Evolutionary conservation across 257 asterid genomes (phyloP).

Genomic region (Nicotiana tomentosiformis): DNA sequence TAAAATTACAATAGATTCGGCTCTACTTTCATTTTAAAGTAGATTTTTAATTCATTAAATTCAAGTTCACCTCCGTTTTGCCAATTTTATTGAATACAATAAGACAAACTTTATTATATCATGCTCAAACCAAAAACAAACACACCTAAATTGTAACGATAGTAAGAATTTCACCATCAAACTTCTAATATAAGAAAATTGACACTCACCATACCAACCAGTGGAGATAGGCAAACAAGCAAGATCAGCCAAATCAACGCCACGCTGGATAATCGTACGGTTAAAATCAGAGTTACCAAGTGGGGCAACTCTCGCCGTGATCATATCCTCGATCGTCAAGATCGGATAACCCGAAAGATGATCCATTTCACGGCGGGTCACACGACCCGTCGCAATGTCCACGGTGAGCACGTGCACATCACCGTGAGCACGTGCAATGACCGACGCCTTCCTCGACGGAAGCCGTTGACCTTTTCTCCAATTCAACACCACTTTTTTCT

Average conservation of each 20-base stretch:
- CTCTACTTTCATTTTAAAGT: no score
- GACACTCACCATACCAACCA: conserved; percentile 81
- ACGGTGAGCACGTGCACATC: conserved; percentile 51
- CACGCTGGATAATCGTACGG: conserved; percentile 74
- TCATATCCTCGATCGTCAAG: conserved; percentile 89
- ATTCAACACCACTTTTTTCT: conserved; percentile 40
- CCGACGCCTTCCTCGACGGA: conserved; percentile 68
- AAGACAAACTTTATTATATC: no score
- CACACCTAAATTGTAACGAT: no score
- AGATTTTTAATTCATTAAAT: no score
- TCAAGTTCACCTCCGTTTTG: no score
- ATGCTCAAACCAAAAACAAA: no score
- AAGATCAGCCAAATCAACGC: conserved; percentile 71
- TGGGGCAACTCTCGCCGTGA: conserved; percentile 65
- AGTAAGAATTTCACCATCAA: no score
- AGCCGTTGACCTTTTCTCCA: conserved; percentile 64
- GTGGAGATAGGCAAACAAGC: conserved; percentile 78
- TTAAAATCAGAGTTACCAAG: conserved; percentile 62
- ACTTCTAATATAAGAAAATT: no score
- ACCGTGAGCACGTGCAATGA: conserved; percentile 62
- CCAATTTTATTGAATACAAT: no score
- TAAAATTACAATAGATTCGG: no score
- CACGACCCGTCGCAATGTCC: conserved; percentile 41
- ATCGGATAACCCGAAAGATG: conserved; percentile 64
- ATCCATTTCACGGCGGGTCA: conserved; percentile 38